phyloP scores from a whole-genome alignment of 2,329 filamentous ascomycete species.

The Scedosporium apiospermum region DNA sequence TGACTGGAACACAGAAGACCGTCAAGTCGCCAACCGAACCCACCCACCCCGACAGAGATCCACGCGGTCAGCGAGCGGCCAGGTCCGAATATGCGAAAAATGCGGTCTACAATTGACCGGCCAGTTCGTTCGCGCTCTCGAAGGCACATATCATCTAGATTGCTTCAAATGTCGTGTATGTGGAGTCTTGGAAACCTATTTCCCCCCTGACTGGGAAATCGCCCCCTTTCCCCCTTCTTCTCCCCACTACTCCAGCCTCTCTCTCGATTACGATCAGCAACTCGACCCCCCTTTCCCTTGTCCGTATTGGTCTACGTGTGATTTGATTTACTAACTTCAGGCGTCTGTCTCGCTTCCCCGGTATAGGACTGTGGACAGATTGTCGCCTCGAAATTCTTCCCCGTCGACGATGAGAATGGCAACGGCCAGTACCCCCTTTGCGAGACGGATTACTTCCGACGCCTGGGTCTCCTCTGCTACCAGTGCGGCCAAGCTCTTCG shows the following conservation, averaged over 20 bases:
- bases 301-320: not conserved
- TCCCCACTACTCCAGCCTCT: not conserved
- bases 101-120: slow-evolving; percentile 82
- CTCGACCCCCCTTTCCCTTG: slow-evolving; percentile 4
- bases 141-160: slow-evolving; percentile 91
- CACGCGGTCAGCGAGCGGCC: slow-evolving; percentile 48
- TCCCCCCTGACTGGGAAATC: not conserved
- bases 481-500: slow-evolving; percentile 87
- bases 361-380: slow-evolving; percentile 88
- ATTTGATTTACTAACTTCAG: not conserved
- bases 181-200: slow-evolving; percentile 12
- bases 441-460: slow-evolving; percentile 94
- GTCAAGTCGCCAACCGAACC: slow-evolving; percentile 43
- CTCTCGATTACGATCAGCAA: slow-evolving; percentile 7
- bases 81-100: slow-evolving; percentile 67
- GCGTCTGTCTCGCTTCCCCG: not conserved
- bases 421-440: slow-evolving; percentile 86
- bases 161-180: slow-evolving; percentile 95
- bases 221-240: not conserved
- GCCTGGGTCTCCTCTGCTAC: slow-evolving; percentile 82
- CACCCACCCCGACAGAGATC: slow-evolving; percentile 41
- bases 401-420: slow-evolving; percentile 82
- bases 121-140: slow-evolving; percentile 89
- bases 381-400: slow-evolving; percentile 98
- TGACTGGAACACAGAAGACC: slow-evolving; percentile 32